Conservation (phyloP, 768 basidiomycete species). For the Russula sp. region DNA sequence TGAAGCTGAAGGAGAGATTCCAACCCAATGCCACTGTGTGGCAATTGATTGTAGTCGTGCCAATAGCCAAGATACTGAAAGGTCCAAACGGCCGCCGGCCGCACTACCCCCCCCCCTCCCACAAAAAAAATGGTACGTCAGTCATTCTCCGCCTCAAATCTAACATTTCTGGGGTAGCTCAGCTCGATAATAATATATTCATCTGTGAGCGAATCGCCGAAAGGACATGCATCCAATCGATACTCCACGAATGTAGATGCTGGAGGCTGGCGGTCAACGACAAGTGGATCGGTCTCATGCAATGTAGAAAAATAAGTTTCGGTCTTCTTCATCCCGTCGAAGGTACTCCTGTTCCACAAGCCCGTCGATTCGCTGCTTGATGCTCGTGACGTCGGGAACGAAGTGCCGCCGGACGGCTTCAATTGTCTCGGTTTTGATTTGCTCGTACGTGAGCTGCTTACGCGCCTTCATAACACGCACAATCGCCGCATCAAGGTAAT, state of each 20-base stretch:
- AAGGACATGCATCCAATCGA: not conserved
- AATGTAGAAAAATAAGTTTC: conserved; percentile 70
- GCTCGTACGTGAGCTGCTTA: conserved; percentile 76
- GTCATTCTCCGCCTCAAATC: not conserved
- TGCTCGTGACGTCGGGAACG: conserved; percentile 72
- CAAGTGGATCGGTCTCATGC: conserved; percentile 39
- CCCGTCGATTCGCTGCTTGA: conserved; percentile 78
- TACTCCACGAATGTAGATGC: too few species aligned
- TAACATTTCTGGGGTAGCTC: not conserved
- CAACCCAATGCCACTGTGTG: not conserved
- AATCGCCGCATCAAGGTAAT: conserved; percentile 88
- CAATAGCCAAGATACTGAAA: not conserved
- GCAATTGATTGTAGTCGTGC: not conserved
- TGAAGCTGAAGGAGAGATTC: not conserved
- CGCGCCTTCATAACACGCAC: conserved; percentile 94
- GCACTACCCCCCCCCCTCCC: not conserved
- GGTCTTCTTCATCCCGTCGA: conserved; percentile 66
- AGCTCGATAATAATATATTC: not conserved
- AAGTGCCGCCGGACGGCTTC: conserved; percentile 87
- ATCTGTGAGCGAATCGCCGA: not conserved
- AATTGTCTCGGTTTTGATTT: conserved; percentile 77
- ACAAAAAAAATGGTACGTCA: not conserved
- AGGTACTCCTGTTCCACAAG: conserved; percentile 87
- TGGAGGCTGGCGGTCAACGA: not conserved
- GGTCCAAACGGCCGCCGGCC: not conserved